Percentiles rank a stretch among this genome's conserved stretches.
phyloP scores from a whole-genome alignment of 1,139 yeast species.

The Geotrichum fermentans region DNA sequence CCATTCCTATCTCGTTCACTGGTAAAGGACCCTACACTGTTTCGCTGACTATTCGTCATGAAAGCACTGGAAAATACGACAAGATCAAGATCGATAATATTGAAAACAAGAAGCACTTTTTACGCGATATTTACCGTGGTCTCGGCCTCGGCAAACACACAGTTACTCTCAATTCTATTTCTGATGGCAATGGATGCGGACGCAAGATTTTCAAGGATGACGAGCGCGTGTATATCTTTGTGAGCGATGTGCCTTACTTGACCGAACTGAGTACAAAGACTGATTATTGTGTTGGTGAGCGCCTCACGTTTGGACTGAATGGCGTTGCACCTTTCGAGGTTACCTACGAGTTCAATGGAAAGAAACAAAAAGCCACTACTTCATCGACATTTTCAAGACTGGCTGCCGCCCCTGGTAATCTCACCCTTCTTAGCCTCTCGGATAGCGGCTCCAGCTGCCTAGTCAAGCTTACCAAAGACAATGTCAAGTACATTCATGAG shows the following conservation, averaged over 20 bases:
- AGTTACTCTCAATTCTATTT: conserved; percentile 51
- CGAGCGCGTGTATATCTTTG: conserved; percentile 44
- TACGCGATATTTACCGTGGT: conserved; percentile 42
- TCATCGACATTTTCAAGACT: conserved; percentile 57
- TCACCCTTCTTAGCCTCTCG: conserved; percentile 61
- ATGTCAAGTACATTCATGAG: conserved; percentile 51
- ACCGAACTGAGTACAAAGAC: conserved; percentile 41
- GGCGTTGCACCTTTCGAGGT: conserved; percentile 80
- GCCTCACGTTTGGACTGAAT: conserved; percentile 64
- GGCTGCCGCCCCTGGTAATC: conserved; percentile 75
- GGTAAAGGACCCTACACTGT: conserved; percentile 67
- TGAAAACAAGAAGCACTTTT: conserved; percentile 34
- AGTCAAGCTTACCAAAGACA: conserved; percentile 48
- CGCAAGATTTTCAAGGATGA: conserved; percentile 38
- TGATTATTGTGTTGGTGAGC: conserved; percentile 87
- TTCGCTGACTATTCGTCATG: conserved; percentile 51
- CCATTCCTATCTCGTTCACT: conserved; percentile 50
- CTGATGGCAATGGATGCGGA: conserved; percentile 69
- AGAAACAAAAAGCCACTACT: conserved; percentile 56
- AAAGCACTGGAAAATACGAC: conserved; percentile 47
- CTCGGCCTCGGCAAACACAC: conserved; percentile 53
- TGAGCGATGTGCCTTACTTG: conserved; percentile 75
- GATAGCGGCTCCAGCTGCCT: conserved; percentile 77
- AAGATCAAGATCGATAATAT: conserved; percentile 39
- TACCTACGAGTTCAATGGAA: conserved; percentile 65